Conservation (phyloP, 768 basidiomycete species). For the Boletus patriciae region DNA sequence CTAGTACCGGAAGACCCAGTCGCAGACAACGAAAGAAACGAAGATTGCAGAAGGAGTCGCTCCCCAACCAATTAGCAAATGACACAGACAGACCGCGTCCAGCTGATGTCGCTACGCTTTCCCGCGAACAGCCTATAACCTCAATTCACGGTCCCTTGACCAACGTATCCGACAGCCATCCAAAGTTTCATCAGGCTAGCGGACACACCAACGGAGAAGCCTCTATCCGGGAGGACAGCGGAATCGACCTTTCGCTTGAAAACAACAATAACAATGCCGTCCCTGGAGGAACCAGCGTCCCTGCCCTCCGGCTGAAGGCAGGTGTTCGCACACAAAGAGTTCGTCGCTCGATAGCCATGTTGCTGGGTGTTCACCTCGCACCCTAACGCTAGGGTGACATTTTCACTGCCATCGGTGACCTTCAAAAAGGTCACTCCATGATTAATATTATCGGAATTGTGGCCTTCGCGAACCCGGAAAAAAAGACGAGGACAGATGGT, state of each 20-base stretch:
- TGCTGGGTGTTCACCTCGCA: neutral
- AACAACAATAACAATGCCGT: neutral
- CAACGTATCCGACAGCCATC: neutral
- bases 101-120: neutral
- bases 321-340: constrained; percentile 31
- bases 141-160: neutral
- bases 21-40: constrained; percentile 21
- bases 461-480: constrained; percentile 9
- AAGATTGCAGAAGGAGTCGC: constrained; percentile 2
- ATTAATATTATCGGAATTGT: constrained; percentile 37
- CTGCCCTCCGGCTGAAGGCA: constrained; percentile 13
- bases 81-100: neutral
- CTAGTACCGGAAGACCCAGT: neutral
- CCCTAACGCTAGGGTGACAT: constrained; percentile 24
- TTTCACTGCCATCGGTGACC: constrained; percentile 22
- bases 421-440: constrained; percentile 12
- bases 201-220: neutral
- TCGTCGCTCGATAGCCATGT: constrained; percentile 2
- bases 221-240: neutral
- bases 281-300: neutral
- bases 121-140: constrained; percentile 3
- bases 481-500: constrained; percentile 29
- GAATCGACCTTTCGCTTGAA: neutral
- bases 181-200: neutral
- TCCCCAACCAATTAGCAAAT: neutral